Evolutionary conservation across 2,329 filamentous ascomycete genomes (phyloP), one percentile per base, ranked within the genome.

Genomic region (Lojkania enalia): DNA sequence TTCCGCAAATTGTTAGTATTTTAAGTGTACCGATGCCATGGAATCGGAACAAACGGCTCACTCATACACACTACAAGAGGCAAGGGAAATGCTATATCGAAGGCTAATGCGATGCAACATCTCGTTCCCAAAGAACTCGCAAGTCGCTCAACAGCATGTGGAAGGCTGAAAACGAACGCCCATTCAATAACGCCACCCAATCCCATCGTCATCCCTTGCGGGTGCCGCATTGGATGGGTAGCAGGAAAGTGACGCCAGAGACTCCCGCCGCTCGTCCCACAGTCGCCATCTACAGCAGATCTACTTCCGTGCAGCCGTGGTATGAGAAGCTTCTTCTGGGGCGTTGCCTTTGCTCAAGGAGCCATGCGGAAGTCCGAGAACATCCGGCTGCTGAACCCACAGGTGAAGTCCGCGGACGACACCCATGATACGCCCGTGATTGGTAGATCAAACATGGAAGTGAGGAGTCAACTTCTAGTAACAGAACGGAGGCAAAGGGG

Each of bases 341-440:
- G 60, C 52, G 52, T 51, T 61, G 65, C 65, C 65, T 69, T 69
- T 69, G 63, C 56, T 45, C 60, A 66, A 48, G 16, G 56, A 64
- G 55, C 54, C 55, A 65, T 58, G 30, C 52, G 60, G n/a, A 52
- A 56, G 54, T 52, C 15, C 44, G 45, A 52, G 48, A 48, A 37
- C n/a, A 36, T 55, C 55, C 7, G 42, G 52, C 55, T 62, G 57
- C 46, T 62, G 55, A 53, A 66, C 62, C 65, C 64, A 63, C 57
- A 57, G 39, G 50, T 51, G 55, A 52, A 44, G 53, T 60, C 53
- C 47, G 39, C 36, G 37, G 53, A 65, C 57, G 4, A 43, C 54
- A 48, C 49, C 43, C 51, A 54, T 44, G 61, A 54, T 50, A 54
- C 48, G 51, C 61, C 57, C 61, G 20, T n/a, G n/a, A n/a, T n/a